These are phyloP conservation scores for Cudoniella acicularis DNA, from an alignment of 495 filamentous ascomycete species.

Conservation along the genomic window DNA sequence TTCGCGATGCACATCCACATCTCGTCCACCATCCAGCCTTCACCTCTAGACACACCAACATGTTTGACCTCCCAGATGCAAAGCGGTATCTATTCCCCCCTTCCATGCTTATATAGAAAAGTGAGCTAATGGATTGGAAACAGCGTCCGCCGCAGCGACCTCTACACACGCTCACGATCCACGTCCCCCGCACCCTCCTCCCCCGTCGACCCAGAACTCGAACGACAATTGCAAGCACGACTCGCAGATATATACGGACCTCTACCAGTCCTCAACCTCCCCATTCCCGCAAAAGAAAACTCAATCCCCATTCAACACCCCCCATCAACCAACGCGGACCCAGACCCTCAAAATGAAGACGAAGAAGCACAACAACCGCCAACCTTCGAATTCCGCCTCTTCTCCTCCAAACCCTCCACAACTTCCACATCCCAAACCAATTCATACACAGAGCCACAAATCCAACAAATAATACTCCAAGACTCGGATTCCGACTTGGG, in stretches of 20 bases:
- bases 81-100: constrained; percentile 40
- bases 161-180: constrained; percentile 36
- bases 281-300: constrained; percentile 13
- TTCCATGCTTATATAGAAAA: not conserved
- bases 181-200: constrained; percentile 19
- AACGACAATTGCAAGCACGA: constrained; percentile 37
- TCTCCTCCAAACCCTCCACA: no score
- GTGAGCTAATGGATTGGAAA: not conserved
- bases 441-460: constrained; percentile 32
- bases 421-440: constrained; percentile 34
- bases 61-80: constrained; percentile 51
- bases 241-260: constrained; percentile 32
- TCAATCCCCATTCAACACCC: no score
- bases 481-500: constrained; percentile 14
- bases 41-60: constrained; percentile 19
- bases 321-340: no score
- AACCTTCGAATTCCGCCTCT: constrained; percentile 50
- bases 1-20: constrained; percentile 11
- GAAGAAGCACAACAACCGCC: constrained; percentile 25
- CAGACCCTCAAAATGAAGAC: no score
- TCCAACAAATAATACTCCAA: constrained; percentile 6
- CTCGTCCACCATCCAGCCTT: constrained; percentile 4
- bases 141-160: constrained; percentile 50
- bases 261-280: not conserved
- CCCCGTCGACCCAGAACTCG: constrained; percentile 28